Conservation (phyloP, 805 yeast species). For the Lachancea fermentati region DNA sequence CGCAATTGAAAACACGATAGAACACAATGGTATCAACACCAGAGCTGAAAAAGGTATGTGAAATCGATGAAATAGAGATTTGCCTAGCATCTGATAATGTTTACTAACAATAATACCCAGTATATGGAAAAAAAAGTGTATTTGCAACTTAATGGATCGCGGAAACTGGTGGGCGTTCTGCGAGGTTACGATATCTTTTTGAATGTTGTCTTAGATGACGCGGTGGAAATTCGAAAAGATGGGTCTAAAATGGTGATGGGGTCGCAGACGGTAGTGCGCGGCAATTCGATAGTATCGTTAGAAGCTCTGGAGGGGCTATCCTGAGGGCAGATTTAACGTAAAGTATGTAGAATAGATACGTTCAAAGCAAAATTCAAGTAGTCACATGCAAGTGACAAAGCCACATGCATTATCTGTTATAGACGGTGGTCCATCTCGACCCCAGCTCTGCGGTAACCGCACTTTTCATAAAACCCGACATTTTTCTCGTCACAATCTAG, state of each 20-base stretch:
- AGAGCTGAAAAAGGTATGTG: conserved; percentile 13
- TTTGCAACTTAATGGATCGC: conserved; percentile 70
- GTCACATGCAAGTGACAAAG: too few relatives aligned
- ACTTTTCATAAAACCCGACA: conserved; percentile 80
- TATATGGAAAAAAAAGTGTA: conserved; percentile 74
- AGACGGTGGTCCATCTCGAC: conserved; percentile 46
- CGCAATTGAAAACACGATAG: neutral
- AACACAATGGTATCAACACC: conserved; percentile 10
- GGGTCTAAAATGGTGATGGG: conserved; percentile 57
- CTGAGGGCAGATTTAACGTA: neutral
- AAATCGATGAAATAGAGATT: neutral
- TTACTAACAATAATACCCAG: conserved; percentile 31
- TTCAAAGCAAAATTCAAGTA: neutral
- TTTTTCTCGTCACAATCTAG: conserved; percentile 84
- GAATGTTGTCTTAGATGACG: conserved; percentile 66
- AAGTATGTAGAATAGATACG: neutral
- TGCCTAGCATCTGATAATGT: too few relatives aligned
- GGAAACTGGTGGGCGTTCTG: conserved; percentile 73
- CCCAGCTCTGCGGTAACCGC: conserved; percentile 67
- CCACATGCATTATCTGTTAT: too few relatives aligned
- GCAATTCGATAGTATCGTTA: conserved; percentile 69
- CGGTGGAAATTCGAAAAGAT: conserved; percentile 50
- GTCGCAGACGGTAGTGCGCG: conserved; percentile 60
- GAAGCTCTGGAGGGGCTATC: conserved; percentile 40
- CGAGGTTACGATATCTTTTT: conserved; percentile 82